Evolutionary conservation across 306 rosid species (phyloP), one percentile per base, ranked within the genome.

Genomic region (Cicer chorassanicum): DNA sequence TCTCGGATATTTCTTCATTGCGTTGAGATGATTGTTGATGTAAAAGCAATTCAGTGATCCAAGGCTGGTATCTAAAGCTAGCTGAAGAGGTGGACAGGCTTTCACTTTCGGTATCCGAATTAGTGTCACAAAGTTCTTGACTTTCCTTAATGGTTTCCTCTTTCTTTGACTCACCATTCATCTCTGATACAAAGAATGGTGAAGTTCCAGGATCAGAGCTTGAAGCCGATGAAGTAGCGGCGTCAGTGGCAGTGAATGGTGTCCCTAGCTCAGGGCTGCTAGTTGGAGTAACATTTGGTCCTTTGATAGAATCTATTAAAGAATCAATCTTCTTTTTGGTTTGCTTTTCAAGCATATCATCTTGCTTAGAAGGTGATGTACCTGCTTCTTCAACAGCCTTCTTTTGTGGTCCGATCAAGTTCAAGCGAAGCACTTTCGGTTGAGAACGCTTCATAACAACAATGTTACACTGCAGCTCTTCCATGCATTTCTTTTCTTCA

Each of bases 201-300:
- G 99, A 94, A 62, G 96, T 86, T 86, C 99, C 99, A 7, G 86
- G 91, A 85, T 91, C 97, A 9, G 97, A 92, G 86, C 97, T 94
- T 50, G 99, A 92, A 62, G 91, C 93, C 5, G 99, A 94, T 34
- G 99, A 92, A 53, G 97, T 85, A 48, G 93, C 93, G 21, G 86
- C 97, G 80, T 94, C 99, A 1, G 97, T 90, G 41, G 89, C 78
- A 1, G 99, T 94, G 75, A 92, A 94, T 0, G 99, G 93, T 2
- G 99, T 92, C 78, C 92, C 99, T 53, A 90, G 84, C 89, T 94
- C 99, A 13, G 99, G 99, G 84, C 99, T 94, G 78, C 99, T 94
- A 69, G 82, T 85, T 60, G 99, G 99, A 73, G 99, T 94, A 67
- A 92, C 99, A 42, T 79, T 87, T 0, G 91, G 96, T 54, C 91